Evolutionary conservation across 352 stramenopile species (phyloP).

Genomic region (Globisporangium paddicum): DNA sequence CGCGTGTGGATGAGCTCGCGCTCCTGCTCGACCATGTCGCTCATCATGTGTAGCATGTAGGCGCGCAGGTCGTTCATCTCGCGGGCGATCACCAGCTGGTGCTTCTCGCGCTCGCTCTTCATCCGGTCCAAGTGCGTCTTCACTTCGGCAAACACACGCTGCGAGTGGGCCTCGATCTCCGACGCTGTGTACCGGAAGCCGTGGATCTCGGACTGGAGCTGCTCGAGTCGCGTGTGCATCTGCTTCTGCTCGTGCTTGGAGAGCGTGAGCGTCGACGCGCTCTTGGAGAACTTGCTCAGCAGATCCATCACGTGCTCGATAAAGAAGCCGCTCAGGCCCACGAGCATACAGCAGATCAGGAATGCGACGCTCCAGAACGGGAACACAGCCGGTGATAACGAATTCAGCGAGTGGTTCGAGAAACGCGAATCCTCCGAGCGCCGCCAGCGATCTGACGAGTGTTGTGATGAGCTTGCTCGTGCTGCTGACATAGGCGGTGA

Average conservation of each 20-base stretch:
- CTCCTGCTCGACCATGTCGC: conserved; percentile 55
- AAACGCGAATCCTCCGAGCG: neutral
- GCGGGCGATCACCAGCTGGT: conserved; percentile 54
- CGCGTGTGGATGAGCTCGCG: conserved; percentile 38
- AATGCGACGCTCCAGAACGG: conserved; percentile 42
- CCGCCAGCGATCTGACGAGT: conserved; percentile 3
- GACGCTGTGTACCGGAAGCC: conserved; percentile 40
- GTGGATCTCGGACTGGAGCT: conserved; percentile 48
- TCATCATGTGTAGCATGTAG: conserved; percentile 43
- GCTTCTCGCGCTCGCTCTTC: conserved; percentile 39
- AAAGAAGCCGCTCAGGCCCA: conserved; percentile 50
- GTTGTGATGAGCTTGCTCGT: neutral
- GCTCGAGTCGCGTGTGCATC: conserved; percentile 41
- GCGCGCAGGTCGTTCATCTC: conserved; percentile 60
- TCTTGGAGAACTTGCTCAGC: conserved; percentile 25
- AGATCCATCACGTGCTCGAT: conserved; percentile 44
- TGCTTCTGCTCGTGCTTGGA: conserved; percentile 31
- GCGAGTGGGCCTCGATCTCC: conserved; percentile 50
- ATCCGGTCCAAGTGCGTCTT: conserved; percentile 39
- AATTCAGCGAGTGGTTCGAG: neutral
- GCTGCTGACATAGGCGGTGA: conserved; percentile 19
- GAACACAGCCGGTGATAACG: conserved; percentile 13
- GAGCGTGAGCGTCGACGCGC: conserved; percentile 17
- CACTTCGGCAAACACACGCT: conserved; percentile 51
- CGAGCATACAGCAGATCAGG: conserved; percentile 28